Evolutionary conservation across 495 filamentous ascomycete species (phyloP), one percentile per base, ranked within the genome.

Genomic region (Acidomyces sp.): DNA sequence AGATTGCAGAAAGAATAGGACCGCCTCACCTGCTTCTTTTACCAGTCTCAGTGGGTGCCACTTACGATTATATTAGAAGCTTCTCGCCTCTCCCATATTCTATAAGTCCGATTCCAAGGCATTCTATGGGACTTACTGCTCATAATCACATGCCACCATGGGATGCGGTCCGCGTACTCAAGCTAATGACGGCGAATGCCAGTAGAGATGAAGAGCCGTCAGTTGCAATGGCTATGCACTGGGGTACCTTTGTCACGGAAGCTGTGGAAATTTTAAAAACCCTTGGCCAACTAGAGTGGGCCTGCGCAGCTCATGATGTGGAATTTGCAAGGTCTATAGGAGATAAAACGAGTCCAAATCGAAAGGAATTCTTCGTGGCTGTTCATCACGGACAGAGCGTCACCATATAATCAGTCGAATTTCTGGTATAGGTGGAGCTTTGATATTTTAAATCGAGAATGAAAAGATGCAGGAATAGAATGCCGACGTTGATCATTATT

Each of bases 141-240:
- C 32, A 36, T 13, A 44, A 44, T 21, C 41, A 44, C 26, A 44
- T 44, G 41, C 41, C 41, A 37, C 31, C 32, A 10, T 44, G 41
- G 41, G 41, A 44, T 29, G 31, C 41, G 4, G 41, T 44, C 11
- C 24, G 41, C 2, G 31, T 44, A 4, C 33, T 44, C 19, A 36
- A 25, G 9, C 21, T 25, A 21, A 44, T 44, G 41, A 42, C 39
- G 9, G 7, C 3, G 18, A 35, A 34, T 6, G 6, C 13, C n/a
- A 6, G 5, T n/a, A 5, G 6, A 6, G 6, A 16, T 4, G 37
- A 13, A 13, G 24, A 29, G 15, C 23, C 16, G 3, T 34, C 41
- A 3, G 24, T 37, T 3, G 41, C 41, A 17, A 22, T 44, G 13
- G 41, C 41, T 10, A 37, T 44, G 31, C 41, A 44, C 17, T 44